Conservation (phyloP, 805 yeast genomes). For the Wickerhamomyces hampshirensis region DNA sequence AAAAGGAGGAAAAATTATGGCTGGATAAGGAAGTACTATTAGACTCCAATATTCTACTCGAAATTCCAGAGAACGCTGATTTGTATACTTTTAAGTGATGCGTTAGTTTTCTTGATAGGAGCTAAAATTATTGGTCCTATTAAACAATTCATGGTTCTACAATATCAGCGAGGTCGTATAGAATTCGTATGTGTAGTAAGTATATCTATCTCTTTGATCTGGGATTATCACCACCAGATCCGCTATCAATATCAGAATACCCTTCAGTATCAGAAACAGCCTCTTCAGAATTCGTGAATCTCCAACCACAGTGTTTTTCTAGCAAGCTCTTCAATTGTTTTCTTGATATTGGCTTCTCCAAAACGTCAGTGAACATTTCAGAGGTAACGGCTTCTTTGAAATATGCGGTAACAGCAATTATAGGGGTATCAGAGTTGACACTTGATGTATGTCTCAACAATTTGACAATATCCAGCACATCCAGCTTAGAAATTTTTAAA, state of each 20-base stretch:
- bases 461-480: conserved; percentile 72
- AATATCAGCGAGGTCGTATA: too few relatives aligned
- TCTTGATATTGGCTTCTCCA: conserved; percentile 61
- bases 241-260: background rate
- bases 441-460: conserved; percentile 72
- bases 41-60: conserved; percentile 37
- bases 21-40: conserved; percentile 36
- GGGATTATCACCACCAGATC: background rate
- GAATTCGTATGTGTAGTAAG: background rate
- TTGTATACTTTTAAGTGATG: conserved; percentile 4
- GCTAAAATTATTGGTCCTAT: too few relatives aligned
- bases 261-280: conserved; percentile 25
- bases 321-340: conserved; percentile 16
- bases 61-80: conserved; percentile 11
- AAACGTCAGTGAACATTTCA: conserved; percentile 53
- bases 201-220: background rate
- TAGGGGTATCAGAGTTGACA: conserved; percentile 71
- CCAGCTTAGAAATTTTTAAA: conserved; percentile 58
- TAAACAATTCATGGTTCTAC: too few relatives aligned
- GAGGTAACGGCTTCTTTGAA: conserved; percentile 56
- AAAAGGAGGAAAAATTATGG: conserved; percentile 34
- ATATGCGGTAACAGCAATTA: conserved; percentile 69
- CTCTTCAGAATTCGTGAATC: conserved; percentile 19
- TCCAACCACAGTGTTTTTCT: conserved; percentile 25
- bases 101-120: background rate